Conservation (phyloP, 495 filamentous ascomycete genomes). For the Thozetella sp. region DNA sequence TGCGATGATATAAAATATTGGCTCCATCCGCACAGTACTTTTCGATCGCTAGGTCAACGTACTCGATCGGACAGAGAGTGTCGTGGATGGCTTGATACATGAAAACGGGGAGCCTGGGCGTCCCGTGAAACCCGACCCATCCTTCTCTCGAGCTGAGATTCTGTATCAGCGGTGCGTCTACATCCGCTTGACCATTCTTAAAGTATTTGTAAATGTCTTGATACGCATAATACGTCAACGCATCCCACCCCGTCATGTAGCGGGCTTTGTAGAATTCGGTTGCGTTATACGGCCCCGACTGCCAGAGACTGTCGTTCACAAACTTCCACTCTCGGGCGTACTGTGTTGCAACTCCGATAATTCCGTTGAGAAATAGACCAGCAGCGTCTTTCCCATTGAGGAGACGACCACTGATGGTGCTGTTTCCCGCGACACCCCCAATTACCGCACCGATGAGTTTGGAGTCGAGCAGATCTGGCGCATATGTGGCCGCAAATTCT, state of each 20-base stretch:
- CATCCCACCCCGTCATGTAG: conserved; percentile 14
- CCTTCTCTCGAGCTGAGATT: conserved; percentile 21
- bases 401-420: conserved; percentile 13
- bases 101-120: conserved; percentile 42
- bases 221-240: conserved; percentile 15
- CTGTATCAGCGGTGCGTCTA: conserved; percentile 14
- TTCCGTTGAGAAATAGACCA: conserved; percentile 4
- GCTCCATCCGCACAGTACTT: conserved; percentile 32
- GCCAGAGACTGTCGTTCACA: conserved; percentile 10
- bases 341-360: conserved; percentile 13
- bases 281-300: conserved; percentile 6
- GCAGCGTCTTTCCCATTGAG: conserved; percentile 11
- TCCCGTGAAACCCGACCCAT: conserved; percentile 33
- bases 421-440: conserved; percentile 38
- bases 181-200: conserved; percentile 19
- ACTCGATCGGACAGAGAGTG: conserved; percentile 34
- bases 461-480: conserved; percentile 44
- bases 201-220: conserved; percentile 37
- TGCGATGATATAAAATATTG: conserved; percentile 36
- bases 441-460: conserved; percentile 43
- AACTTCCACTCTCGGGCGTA: conserved; percentile 14
- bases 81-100: conserved; percentile 49
- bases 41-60: conserved; percentile 38
- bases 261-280: conserved; percentile 21
- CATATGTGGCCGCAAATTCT: conserved; percentile 50